Evolutionary conservation across 495 filamentous ascomycete species (phyloP).

Genomic region (Neurospora sp.): DNA sequence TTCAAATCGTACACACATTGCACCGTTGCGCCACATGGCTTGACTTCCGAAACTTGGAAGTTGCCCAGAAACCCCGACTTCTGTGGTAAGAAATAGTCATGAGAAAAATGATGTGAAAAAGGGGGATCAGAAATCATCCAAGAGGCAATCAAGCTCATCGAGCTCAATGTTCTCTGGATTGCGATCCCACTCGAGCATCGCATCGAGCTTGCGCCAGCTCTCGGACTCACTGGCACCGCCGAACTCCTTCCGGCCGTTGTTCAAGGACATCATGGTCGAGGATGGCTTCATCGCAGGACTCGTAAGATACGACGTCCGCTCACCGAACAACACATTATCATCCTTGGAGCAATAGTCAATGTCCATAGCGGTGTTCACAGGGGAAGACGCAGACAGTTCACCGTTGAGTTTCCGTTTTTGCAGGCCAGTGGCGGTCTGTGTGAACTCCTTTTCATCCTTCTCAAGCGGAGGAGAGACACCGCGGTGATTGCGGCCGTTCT

Average conservation of each 20-base stretch:
- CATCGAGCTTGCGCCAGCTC: constrained; percentile 40
- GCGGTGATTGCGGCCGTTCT: constrained; percentile 47
- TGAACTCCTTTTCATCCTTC: constrained; percentile 94
- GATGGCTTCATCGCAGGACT: constrained; percentile 35
- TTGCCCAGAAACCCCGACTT: constrained; percentile 2
- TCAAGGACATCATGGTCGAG: constrained; percentile 22
- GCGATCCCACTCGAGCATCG: constrained; percentile 52
- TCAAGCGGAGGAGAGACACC: constrained; percentile 80
- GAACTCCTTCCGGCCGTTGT: constrained; percentile 41
- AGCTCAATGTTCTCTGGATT: constrained; percentile 85
- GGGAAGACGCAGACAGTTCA: constrained; percentile 31
- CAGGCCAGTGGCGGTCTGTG: constrained; percentile 79
- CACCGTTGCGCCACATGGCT: constrained; percentile 7
- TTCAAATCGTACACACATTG: constrained; percentile 15
- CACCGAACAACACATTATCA: constrained; percentile 41
- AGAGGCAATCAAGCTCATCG: constrained; percentile 84
- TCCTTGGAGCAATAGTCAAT: constrained; percentile 41
- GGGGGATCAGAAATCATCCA: constrained; percentile 51
- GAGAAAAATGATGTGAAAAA: not conserved
- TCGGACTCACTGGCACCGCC: constrained; percentile 26
- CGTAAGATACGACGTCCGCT: constrained; percentile 27
- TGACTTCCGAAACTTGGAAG: not conserved
- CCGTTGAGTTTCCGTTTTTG: constrained; percentile 59
- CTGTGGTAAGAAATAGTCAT: constrained; percentile 4
- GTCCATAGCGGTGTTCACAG: constrained; percentile 32